phyloP scores from a whole-genome alignment of 2,329 filamentous ascomycete genomes.

The Aspergillus pseudonomiae region DNA sequence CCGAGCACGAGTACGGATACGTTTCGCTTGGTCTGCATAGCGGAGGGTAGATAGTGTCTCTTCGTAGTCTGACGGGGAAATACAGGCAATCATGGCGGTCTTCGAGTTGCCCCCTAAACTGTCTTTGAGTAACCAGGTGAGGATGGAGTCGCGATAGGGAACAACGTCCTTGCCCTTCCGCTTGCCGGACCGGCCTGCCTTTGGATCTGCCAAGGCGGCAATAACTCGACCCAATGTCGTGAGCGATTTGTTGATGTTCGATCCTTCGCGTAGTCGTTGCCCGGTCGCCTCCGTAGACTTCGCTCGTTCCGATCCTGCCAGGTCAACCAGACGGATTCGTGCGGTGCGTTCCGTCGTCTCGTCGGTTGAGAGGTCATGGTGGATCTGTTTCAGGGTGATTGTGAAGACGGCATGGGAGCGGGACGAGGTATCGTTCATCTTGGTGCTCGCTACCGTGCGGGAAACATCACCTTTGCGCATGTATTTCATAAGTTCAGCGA shows the following conservation, averaged over 20 bases:
- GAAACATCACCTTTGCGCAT: conserved; percentile 90
- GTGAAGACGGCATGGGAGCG: conserved; percentile 98
- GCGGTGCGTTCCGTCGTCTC: conserved; percentile 95
- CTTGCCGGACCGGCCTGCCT: conserved; percentile 58
- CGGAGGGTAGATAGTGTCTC: conserved; percentile 94
- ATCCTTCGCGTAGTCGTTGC: conserved; percentile 85
- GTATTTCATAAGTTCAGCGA: conserved; percentile 81
- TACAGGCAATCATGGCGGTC: conserved; percentile 98
- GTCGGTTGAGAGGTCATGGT: conserved; percentile 95
- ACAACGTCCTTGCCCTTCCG: conserved; percentile 74
- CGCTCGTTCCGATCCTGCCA: conserved; percentile 91
- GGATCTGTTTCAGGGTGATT: conserved; percentile 96
- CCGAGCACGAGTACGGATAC: conserved; percentile 88
- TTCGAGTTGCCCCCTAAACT: conserved; percentile 95
- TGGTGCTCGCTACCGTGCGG: conserved; percentile 87
- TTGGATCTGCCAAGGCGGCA: conserved; percentile 79
- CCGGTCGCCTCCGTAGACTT: conserved; percentile 96
- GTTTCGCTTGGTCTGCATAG: conserved; percentile 97
- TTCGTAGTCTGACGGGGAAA: conserved; percentile 93
- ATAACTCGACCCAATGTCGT: conserved; percentile 96
- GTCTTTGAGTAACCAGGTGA: conserved; percentile 90
- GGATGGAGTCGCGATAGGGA: conserved; percentile 86
- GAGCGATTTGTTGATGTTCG: conserved; percentile 98
- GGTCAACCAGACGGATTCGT: conserved; percentile 89
- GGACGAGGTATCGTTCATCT: conserved; percentile 99